These are phyloP conservation scores for Trypethelium eluteriae DNA, from an alignment of 495 filamentous ascomycete species.

Conservation along the genomic window DNA sequence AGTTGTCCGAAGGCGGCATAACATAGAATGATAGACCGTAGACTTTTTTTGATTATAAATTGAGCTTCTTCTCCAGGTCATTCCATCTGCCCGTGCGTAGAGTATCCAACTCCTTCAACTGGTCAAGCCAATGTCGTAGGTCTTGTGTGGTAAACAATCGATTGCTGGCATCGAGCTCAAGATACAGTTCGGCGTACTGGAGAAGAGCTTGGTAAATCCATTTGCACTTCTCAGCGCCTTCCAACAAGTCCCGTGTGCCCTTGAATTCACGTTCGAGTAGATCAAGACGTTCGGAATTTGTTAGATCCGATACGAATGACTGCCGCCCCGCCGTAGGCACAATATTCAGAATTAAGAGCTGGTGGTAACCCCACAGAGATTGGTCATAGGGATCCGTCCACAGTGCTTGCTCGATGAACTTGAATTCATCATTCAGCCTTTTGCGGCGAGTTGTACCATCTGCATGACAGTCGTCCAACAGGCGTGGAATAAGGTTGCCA, in stretches of 20 bases:
- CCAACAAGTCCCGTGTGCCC: constrained; percentile 50
- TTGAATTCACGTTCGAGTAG: constrained; percentile 34
- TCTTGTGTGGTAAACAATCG: constrained; percentile 29
- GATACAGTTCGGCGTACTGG: constrained; percentile 20
- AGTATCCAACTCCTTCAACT: constrained; percentile 34
- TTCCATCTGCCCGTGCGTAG: constrained; percentile 36
- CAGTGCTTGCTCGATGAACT: constrained; percentile 64
- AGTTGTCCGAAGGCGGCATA: not conserved
- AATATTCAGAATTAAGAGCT: constrained; percentile 63
- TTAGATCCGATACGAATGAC: constrained; percentile 56
- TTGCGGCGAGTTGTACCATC: constrained; percentile 51
- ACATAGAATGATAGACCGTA: constrained; percentile 8
- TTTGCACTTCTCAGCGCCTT: constrained; percentile 52
- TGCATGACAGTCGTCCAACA: constrained; percentile 62
- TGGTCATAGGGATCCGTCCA: constrained; percentile 85
- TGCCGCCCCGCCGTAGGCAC: constrained; percentile 30
- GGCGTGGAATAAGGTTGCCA: constrained; percentile 66
- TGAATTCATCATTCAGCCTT: constrained; percentile 66
- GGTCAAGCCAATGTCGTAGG: constrained; percentile 32
- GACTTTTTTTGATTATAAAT: not conserved
- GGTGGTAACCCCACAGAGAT: constrained; percentile 93
- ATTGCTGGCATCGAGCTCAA: constrained; percentile 27
- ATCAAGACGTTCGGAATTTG: constrained; percentile 23
- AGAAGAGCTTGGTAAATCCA: constrained; percentile 38
- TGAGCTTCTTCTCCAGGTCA: constrained; percentile 29